Conservation (phyloP, 257 asterid species). For the Nicotiana knightiana region DNA sequence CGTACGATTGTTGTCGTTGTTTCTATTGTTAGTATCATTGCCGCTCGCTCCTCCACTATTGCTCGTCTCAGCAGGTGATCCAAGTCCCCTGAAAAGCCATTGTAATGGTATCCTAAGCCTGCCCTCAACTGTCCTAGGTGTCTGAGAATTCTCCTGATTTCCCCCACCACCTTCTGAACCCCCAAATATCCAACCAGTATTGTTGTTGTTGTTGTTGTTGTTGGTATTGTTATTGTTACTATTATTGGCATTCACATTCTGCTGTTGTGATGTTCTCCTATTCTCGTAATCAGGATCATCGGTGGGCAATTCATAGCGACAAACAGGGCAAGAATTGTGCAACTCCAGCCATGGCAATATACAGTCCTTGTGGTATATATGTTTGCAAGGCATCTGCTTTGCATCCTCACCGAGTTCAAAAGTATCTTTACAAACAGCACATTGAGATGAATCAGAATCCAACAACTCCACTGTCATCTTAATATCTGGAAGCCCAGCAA, state of each 20-base stretch:
- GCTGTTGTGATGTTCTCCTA: constrained; percentile 33
- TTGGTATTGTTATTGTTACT: constrained; percentile 12
- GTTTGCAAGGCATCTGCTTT: constrained; percentile 84
- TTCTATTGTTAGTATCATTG: constrained; percentile 11
- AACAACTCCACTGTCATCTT: constrained; percentile 41
- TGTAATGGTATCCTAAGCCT: constrained; percentile 69
- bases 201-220: constrained; percentile 11
- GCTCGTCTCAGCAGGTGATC: constrained; percentile 65
- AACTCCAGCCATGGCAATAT: constrained; percentile 84
- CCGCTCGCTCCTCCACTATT: constrained; percentile 37
- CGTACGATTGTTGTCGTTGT: not conserved
- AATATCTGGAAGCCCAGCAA: constrained; percentile 64
- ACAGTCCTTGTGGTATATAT: constrained; percentile 78
- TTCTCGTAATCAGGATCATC: constrained; percentile 81
- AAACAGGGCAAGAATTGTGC: constrained; percentile 92
- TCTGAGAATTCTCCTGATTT: constrained; percentile 33
- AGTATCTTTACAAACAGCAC: constrained; percentile 84
- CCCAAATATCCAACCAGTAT: constrained; percentile 25
- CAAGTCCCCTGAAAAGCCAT: constrained; percentile 52
- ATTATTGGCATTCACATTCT: not conserved
- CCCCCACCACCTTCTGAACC: constrained; percentile 30
- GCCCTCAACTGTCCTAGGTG: constrained; percentile 54
- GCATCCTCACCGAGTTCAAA: constrained; percentile 61
- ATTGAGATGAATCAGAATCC: constrained; percentile 56
- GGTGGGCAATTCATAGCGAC: constrained; percentile 84